Conservation (phyloP, 2,329 filamentous ascomycete species). For the Fusarium sp. region DNA sequence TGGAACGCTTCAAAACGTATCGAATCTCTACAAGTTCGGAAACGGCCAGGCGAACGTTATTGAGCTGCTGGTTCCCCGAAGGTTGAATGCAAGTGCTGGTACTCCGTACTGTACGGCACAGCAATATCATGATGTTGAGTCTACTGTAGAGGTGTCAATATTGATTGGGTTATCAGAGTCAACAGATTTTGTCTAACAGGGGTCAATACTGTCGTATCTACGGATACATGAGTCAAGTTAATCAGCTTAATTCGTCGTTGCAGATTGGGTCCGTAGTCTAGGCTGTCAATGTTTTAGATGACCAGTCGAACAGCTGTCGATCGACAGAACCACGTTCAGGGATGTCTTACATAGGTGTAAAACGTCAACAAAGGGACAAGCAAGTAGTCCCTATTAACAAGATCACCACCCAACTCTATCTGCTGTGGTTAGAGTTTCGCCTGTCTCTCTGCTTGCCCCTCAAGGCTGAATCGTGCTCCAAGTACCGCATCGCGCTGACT, state of each 20-base stretch:
- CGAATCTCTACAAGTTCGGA: constrained; percentile 19
- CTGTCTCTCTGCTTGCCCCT: constrained; percentile 21
- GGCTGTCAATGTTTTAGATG: not conserved
- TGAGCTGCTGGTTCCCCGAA: constrained; percentile 11
- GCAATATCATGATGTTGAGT: not conserved
- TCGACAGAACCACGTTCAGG: not conserved
- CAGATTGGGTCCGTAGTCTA: not conserved
- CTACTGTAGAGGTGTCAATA: not conserved
- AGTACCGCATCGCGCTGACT: not conserved
- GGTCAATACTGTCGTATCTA: not conserved
- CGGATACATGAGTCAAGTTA: constrained; percentile 30
- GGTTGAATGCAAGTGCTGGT: not conserved
- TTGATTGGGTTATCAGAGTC: constrained; percentile 4
- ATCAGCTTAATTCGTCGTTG: constrained; percentile 2
- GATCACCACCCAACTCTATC: constrained; percentile 21
- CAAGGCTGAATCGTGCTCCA: constrained; percentile 28
- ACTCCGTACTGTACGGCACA: not conserved
- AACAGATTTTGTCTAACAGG: constrained; percentile 3
- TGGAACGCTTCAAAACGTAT: constrained; percentile 17
- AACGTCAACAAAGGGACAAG: constrained; percentile 16
- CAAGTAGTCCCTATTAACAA: constrained; percentile 6
- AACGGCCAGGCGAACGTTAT: constrained; percentile 16
- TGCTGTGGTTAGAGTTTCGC: constrained; percentile 22
- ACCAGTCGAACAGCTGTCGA: constrained; percentile 1
- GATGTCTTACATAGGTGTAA: constrained; percentile 2